A percentile compares a stretch with the other conserved stretches of the same genome.
These are phyloP conservation scores for Hymenoscyphus salicellus DNA, from an alignment of 2,329 filamentous ascomycete species.

Conservation along the genomic window DNA sequence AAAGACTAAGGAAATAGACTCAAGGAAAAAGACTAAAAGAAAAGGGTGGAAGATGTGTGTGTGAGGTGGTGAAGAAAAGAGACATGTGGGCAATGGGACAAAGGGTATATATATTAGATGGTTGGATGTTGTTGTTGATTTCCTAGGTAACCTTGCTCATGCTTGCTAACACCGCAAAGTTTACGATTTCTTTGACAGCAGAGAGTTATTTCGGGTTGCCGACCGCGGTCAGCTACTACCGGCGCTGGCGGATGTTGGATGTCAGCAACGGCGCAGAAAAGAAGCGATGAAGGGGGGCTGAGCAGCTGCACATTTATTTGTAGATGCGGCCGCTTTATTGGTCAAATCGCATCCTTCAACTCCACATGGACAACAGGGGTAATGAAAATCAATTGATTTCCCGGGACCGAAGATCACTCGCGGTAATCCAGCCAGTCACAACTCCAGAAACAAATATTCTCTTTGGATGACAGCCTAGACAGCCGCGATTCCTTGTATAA, in stretches of 20 bases:
- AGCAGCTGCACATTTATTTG: conserved; percentile 2
- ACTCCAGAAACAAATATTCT: not conserved
- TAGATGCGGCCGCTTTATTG: not conserved
- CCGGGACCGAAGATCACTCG: not conserved
- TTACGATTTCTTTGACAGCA: not conserved
- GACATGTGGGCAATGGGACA: not conserved
- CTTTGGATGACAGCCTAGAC: not conserved
- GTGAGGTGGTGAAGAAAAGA: conserved; percentile 21
- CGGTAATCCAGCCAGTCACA: not conserved
- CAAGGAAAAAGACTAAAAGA: conserved; percentile 18
- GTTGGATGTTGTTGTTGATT: not conserved
- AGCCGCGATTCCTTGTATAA: not conserved
- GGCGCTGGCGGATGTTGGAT: not conserved
- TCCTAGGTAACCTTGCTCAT: not conserved
- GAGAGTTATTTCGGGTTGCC: not conserved
- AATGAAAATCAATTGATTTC: not conserved
- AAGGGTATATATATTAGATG: not conserved
- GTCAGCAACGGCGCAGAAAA: conserved; percentile 2
- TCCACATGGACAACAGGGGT: not conserved
- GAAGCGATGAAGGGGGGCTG: not conserved
- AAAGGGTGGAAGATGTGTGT: conserved; percentile 16
- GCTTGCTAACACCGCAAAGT: not conserved
- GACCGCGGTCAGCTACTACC: not conserved
- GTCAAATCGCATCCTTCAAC: not conserved
- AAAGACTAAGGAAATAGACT: conserved; percentile 20